Evolutionary conservation across 1,284 basidiomycete genomes (phyloP).

Genomic region (Somion occarium): DNA sequence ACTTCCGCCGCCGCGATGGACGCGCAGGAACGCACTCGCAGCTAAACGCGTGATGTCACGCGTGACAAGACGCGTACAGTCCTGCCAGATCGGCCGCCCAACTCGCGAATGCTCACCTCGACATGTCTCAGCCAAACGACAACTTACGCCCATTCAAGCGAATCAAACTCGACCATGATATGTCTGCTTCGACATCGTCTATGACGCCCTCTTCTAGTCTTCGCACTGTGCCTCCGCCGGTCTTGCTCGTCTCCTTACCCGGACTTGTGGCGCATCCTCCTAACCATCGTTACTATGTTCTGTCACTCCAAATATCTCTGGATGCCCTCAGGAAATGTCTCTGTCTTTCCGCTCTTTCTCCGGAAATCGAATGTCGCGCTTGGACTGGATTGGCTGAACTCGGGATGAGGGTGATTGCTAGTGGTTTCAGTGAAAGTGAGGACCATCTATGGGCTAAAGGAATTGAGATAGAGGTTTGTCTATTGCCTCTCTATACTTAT

Average conservation of each 20-base stretch:
- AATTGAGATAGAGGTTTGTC: slow-evolving; percentile 47
- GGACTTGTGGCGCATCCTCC: slow-evolving; percentile 57
- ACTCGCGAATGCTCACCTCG: too few relatives aligned
- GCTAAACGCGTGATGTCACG: too few relatives aligned
- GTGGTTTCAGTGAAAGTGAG: slow-evolving; percentile 35
- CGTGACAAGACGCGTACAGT: too few relatives aligned
- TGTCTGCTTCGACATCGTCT: slow-evolving; percentile 2
- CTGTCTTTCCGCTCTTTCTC: slow-evolving; percentile 42
- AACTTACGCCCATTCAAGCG: slow-evolving; percentile 23
- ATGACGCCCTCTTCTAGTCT: background rate
- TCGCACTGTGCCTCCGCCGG: slow-evolving; percentile 35
- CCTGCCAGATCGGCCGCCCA: too few relatives aligned
- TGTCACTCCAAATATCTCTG: slow-evolving; percentile 52
- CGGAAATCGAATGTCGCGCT: slow-evolving; percentile 59
- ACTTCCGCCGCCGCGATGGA: too few relatives aligned
- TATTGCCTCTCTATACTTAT: background rate
- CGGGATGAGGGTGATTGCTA: slow-evolving; percentile 49
- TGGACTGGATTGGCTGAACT: slow-evolving; percentile 65
- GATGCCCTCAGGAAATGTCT: slow-evolving; percentile 52
- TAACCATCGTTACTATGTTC: slow-evolving; percentile 46
- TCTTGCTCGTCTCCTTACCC: slow-evolving; percentile 58
- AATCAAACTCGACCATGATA: slow-evolving; percentile 9
- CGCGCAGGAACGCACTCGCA: too few relatives aligned
- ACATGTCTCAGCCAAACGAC: slow-evolving; percentile 10
- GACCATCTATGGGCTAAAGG: slow-evolving; percentile 41